Conservation (phyloP, 2,329 filamentous ascomycete species). For the Rosellinia necatrix region DNA sequence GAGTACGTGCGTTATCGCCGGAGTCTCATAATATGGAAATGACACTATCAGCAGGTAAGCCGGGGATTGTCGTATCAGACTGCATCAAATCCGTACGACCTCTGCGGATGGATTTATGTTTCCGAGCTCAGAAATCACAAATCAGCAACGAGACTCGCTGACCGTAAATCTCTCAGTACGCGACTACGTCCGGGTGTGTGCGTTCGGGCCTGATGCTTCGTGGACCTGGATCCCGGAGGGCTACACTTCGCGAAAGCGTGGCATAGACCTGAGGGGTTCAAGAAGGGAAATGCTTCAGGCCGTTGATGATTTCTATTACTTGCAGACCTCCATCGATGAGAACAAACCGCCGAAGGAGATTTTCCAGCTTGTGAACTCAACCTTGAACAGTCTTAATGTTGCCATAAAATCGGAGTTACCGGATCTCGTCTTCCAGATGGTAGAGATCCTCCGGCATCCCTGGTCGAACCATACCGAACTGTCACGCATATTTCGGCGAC, state of each 20-base stretch:
- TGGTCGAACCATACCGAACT: constrained; percentile 30
- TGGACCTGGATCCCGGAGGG: constrained; percentile 25
- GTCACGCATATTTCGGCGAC: constrained; percentile 30
- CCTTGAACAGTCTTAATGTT: constrained; percentile 27
- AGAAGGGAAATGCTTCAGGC: constrained; percentile 27
- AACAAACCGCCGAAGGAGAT: constrained; percentile 21
- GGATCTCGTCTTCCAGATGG: constrained; percentile 32
- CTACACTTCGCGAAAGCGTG: constrained; percentile 16
- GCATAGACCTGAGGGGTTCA: constrained; percentile 11
- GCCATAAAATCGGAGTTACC: constrained; percentile 29
- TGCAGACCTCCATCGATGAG: constrained; percentile 30
- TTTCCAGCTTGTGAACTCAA: constrained; percentile 30
- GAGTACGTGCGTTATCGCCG: constrained; percentile 27
- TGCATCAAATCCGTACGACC: neutral
- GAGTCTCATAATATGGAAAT: constrained; percentile 30
- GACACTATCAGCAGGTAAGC: constrained; percentile 31
- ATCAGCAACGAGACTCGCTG: neutral
- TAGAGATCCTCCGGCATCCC: constrained; percentile 30
- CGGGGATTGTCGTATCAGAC: neutral
- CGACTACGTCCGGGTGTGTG: constrained; percentile 27
- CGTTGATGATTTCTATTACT: constrained; percentile 29
- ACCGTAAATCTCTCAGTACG: constrained; percentile 21
- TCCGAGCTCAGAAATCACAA: neutral
- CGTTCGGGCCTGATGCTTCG: constrained; percentile 23
- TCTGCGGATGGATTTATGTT: neutral